phyloP scores from a whole-genome alignment of 164 flowering plant species.

The Litsea cubeba region DNA sequence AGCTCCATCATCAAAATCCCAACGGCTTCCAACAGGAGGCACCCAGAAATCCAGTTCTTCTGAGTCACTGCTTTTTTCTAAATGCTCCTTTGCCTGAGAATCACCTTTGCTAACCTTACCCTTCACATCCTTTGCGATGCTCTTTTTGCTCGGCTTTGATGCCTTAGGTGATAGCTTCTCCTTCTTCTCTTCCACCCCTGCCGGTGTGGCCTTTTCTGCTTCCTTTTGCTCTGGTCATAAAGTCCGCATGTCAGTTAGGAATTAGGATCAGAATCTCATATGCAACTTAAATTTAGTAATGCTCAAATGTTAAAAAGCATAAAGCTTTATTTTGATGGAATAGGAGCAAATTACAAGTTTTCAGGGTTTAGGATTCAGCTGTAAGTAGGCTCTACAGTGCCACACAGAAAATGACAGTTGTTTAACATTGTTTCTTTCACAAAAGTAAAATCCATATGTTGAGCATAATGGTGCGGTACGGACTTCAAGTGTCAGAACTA shows the following conservation, averaged over 20 bases:
- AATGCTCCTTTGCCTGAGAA: slow-evolving; percentile 30
- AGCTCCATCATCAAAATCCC: slow-evolving; percentile 84
- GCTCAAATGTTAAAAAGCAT: too few relatives aligned
- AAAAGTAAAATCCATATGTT: too few relatives aligned
- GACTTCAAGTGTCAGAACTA: too few relatives aligned
- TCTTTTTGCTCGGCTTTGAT: slow-evolving; percentile 20
- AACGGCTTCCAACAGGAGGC: slow-evolving; percentile 78
- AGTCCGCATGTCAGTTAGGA: neutral
- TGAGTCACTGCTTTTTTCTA: slow-evolving; percentile 9
- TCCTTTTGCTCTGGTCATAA: slow-evolving; percentile 56
- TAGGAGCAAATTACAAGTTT: too few relatives aligned
- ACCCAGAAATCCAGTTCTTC: slow-evolving; percentile 72
- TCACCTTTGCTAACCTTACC: slow-evolving; percentile 23
- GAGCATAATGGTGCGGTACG: too few relatives aligned
- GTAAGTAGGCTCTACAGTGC: too few relatives aligned
- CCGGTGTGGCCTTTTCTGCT: slow-evolving; percentile 24
- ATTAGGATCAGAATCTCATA: slow-evolving; percentile 2
- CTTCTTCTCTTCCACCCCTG: slow-evolving; percentile 22
- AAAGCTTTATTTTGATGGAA: too few relatives aligned
- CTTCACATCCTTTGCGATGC: slow-evolving; percentile 24
- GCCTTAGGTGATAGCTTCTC: slow-evolving; percentile 18
- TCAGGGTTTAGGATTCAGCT: too few relatives aligned
- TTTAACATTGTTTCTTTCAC: too few relatives aligned
- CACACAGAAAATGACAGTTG: too few relatives aligned
- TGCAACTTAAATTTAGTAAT: too few relatives aligned